Base-by-base conservation (phyloP, 495 filamentous ascomycete genomes). In the Xylaria flabelliformis region DNA sequence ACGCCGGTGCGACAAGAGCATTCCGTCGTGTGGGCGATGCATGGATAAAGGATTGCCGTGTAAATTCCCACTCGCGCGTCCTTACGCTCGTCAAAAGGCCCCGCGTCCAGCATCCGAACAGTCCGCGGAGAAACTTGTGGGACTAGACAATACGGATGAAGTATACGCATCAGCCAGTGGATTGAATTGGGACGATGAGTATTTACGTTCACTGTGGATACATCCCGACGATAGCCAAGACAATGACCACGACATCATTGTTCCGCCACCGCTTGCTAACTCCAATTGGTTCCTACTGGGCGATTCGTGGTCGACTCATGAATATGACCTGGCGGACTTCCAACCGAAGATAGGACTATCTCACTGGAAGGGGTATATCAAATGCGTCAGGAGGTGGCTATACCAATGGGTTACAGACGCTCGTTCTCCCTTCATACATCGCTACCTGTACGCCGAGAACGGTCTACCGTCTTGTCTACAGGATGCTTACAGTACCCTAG, bases 21-120 rank as follows among this genome's bases (percentile, higher is more conserved):
- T 65, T 26, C 77, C 77, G 12, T 46, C 62, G 1, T 79, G 77
- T 66, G 19, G 44, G 19, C 71, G 77, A 17, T 79, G 77, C 44
- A 7, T 15, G 4, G 46, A 53, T 4, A 70, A 56, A 24, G 58
- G 66, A 19, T 13, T 72, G 24, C 2, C 15, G 2, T 79, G 77
- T 64, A 32, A 21, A n/a, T 79, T 75, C 41, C 72, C 74, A 12
- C 9, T 46, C 4, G 6, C 17, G 9, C 65, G 72, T 15, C 72
- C 58, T 15, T 73, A 73, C 46, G 21, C 72, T 1, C 72, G 72
- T 8, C 59, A 7, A 36, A 19, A 4, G 56, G 21, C 59, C 36
- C 3, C 7, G 59, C 7, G 2, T 4, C 36, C 3, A 34, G n/a
- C 17, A 42, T 9, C 59, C 36, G n/a, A 62, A 21, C 21, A 55